These are phyloP conservation scores for Xylariaceae sp. DNA, from an alignment of 2,329 filamentous ascomycete species.

Conservation along the genomic window DNA sequence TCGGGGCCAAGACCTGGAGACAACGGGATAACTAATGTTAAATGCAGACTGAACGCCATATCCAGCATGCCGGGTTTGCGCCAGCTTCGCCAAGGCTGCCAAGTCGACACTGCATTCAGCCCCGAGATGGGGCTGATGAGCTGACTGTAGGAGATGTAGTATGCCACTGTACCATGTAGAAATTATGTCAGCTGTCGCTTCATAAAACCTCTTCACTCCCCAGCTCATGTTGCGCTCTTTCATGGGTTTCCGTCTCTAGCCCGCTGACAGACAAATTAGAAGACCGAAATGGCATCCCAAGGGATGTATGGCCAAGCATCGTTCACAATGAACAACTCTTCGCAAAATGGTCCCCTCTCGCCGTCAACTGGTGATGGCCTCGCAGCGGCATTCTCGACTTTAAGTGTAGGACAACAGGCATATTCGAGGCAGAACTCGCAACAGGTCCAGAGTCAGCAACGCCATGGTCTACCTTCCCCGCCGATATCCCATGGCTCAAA, in stretches of 20 bases:
- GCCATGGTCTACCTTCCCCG: slow-evolving; percentile 9
- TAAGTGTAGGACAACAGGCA: slow-evolving; percentile 10
- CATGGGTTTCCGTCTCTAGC: no score
- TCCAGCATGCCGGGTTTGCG: background rate
- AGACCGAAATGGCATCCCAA: slow-evolving; percentile 11
- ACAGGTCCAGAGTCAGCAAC: slow-evolving; percentile 4
- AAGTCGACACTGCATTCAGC: slow-evolving; percentile 9
- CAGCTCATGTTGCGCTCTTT: no score
- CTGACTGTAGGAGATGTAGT: slow-evolving; percentile 3
- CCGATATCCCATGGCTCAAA: slow-evolving; percentile 4
- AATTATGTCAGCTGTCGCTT: no score
- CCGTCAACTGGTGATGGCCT: slow-evolving; percentile 5
- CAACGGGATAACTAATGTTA: no score
- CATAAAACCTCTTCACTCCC: no score
- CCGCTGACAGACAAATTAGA: no score
- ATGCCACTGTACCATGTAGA: no score
- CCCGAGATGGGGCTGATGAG: slow-evolving; percentile 5
- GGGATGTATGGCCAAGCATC: slow-evolving; percentile 3
- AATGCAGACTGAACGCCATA: background rate
- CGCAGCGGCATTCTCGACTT: slow-evolving; percentile 11
- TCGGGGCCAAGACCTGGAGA: no score
- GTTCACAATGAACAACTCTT: slow-evolving; percentile 4
- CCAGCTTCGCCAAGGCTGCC: background rate
- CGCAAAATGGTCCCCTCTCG: slow-evolving; percentile 5
- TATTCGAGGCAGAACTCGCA: background rate